Percentiles rank a stretch among this genome's conserved stretches.
Evolutionary conservation across 208 protist species (phyloP).

Genomic region (Wallacemonas collosoma): DNA sequence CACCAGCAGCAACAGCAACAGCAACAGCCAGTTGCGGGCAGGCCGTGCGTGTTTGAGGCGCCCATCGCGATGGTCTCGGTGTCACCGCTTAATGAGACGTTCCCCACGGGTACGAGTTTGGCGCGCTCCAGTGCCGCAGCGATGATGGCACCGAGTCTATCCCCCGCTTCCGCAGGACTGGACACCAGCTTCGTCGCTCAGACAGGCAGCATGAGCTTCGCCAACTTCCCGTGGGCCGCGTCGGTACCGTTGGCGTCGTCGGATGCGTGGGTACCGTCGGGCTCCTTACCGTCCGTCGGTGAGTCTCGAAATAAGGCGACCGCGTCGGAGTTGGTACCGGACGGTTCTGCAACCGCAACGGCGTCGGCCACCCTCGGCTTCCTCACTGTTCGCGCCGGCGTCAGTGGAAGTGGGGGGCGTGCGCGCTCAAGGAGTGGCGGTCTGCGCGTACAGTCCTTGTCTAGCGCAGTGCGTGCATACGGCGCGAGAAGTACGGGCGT

Average conservation of each 20-base stretch:
- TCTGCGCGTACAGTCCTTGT: too few relatives aligned
- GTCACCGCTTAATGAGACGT: neutral
- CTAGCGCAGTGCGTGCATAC: too few relatives aligned
- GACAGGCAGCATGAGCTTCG: constrained; percentile 10
- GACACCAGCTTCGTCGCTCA: constrained; percentile 11
- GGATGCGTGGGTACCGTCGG: too few relatives aligned
- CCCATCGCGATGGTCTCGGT: neutral
- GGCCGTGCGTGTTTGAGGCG: constrained; percentile 17
- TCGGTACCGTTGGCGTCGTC: too few relatives aligned
- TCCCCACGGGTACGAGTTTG: constrained; percentile 1
- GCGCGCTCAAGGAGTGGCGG: too few relatives aligned
- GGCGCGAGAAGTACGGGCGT: too few relatives aligned
- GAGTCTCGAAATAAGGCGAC: too few relatives aligned
- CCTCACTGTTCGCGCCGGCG: neutral
- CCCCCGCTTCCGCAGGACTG: neutral
- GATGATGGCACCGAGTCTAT: neutral
- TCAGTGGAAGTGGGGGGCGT: too few relatives aligned
- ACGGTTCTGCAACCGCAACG: neutral
- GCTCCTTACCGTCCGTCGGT: too few relatives aligned
- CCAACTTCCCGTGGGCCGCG: neutral
- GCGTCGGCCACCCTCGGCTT: neutral
- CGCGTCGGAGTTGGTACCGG: too few relatives aligned
- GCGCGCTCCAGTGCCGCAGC: neutral
- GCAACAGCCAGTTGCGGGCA: neutral
- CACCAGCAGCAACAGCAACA: constrained; percentile 7